Evolutionary conservation across 2,329 filamentous ascomycete genomes (phyloP), one percentile per base, ranked within the genome.

Genomic region (Aureobasidium lini): DNA sequence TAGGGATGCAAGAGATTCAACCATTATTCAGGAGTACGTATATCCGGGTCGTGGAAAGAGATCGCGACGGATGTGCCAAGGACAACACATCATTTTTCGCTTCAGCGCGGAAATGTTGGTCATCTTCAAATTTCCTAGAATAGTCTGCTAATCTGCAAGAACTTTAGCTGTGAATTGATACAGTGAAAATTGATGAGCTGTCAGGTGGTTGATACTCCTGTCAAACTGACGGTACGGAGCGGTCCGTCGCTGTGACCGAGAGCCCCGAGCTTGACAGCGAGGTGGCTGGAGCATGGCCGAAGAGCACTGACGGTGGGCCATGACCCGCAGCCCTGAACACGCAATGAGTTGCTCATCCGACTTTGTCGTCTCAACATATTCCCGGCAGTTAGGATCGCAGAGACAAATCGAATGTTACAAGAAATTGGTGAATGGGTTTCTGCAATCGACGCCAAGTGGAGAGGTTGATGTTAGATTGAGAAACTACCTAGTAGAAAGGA

Each of bases 401-500:
- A 16, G 28, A 3, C 18, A 3, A 34, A 13, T 49, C 15, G 10
- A 18, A 13, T 15, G 47, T 8, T 32, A 13, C 9, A 16, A 3
- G 15, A 50, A 11, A 3, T n/a, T 50, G 32, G 16, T 37, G 32
- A 28, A 16, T 32, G 8, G 23, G n/a, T 29, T 39, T 49, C 15
- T 48, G 6, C 5, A 15, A 18, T 23, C 28, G 37, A 43, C 6
- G n/a, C 23, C 29, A 36, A 54, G 29, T 36, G 52, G 52, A 56
- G 52, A 56, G 39, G 18, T 36, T 42, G 40, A 37, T 29, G 40
- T 56, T 7, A 44, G 31, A 56, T 56, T 56, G n/a, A 16, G 39
- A 44, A 13, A 56, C 39, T 56, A 56, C 29, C 40, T 56, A 56
- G 29, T 28, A 46, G 39, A 56, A 56, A 36, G 52, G 18, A 56